Conservation (phyloP, 345 rosid genomes). For the Salix dunnii region DNA sequence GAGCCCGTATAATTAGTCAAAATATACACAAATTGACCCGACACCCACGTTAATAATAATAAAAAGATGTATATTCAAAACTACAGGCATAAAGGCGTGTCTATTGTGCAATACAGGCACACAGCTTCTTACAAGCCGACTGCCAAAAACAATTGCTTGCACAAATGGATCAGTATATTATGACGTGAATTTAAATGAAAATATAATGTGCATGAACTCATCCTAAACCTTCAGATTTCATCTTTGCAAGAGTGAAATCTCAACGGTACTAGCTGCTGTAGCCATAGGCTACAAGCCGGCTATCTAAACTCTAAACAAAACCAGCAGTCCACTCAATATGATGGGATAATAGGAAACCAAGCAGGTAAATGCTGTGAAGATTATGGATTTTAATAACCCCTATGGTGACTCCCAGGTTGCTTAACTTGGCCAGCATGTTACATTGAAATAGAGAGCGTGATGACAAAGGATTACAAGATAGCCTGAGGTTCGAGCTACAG, state of each 20-base stretch:
- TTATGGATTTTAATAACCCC: neutral
- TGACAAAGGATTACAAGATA: too few species aligned
- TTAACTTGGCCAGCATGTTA: neutral
- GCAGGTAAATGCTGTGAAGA: neutral
- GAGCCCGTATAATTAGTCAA: rapidly evolving
- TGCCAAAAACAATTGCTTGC: too few species aligned
- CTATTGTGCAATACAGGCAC: too few species aligned
- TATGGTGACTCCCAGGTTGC: neutral
- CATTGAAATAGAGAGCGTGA: neutral
- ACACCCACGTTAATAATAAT: too few species aligned
- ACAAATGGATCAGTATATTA: too few species aligned
- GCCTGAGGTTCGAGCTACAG: neutral
- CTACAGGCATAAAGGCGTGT: too few species aligned
- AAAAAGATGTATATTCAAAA: too few species aligned
- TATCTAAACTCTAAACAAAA: neutral
- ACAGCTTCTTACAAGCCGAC: too few species aligned
- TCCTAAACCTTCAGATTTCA: neutral
- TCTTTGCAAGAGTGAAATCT: neutral
- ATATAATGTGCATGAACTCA: neutral
- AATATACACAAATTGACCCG: too few species aligned
- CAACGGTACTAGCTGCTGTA: neutral
- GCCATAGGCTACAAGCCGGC: neutral
- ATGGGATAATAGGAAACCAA: neutral
- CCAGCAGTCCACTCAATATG: neutral
- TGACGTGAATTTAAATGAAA: neutral